Base-by-base conservation (phyloP, 257 asterid species). In the Ophiorrhiza pumila region DNA sequence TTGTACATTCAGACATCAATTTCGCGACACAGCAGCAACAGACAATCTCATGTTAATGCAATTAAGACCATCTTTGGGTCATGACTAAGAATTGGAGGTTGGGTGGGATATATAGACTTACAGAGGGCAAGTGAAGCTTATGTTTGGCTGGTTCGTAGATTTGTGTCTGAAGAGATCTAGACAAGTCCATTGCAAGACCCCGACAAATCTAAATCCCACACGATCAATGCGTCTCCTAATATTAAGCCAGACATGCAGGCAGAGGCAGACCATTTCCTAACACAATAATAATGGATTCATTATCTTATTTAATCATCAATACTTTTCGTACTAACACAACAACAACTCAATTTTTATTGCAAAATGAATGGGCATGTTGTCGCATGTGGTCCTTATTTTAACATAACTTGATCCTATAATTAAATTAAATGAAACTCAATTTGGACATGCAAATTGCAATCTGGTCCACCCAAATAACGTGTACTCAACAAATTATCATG, bases 1-100 rank as follows among this genome's bases (percentile, higher is more conserved):
- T n/a, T n/a, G n/a, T n/a, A 25, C 35, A 29, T 27, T 29, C 63
- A 14, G n/a, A 39, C 41, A 58, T 58, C 64, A 31, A 58, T 25
- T 58, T 58, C 41, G 1, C 22, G 4, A 4, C 8, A 22, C 37
- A 27, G 37, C 63, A 9, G 25, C 66, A 3, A 53, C 53, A 65
- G 70, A 65, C 70, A 65, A 65, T 42, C 70, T 65, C 70, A 41
- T 65, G 73, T 68, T 68, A 50, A 22, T 1, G 73, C 31, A 39
- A 71, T 27, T 27, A 18, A 55, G 5, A 37, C 39, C 34, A 12
- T 25, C 25, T 55, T 29, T 18, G 5, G 23, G n/a, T 1, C 25
- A 1, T 34, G 65, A 35, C 35, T n/a, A 46, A 59, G n/a, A 69
- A 52, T 22, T 34, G 57, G 57, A 18, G 43, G 60, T 57, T 59